Percentiles rank a stretch among this genome's conserved stretches.
Conservation (phyloP, 768 basidiomycete species). For the Trametes cinnabarina region DNA sequence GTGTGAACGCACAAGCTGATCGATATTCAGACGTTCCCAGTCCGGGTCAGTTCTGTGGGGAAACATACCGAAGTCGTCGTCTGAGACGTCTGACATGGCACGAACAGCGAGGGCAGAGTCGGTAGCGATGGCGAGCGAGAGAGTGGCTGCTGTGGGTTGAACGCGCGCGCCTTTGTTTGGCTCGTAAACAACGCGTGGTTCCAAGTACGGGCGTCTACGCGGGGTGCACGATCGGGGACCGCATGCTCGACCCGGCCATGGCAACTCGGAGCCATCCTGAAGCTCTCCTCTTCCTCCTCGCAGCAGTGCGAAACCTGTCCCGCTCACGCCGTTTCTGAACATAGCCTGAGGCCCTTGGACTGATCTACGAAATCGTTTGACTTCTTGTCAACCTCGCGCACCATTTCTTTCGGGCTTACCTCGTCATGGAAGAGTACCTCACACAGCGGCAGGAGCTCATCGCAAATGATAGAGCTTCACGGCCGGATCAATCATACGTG, state of each 20-base stretch:
- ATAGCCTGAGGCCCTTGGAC: too few relatives aligned
- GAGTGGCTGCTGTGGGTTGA: not conserved
- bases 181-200: conserved; percentile 3
- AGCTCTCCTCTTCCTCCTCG: not conserved
- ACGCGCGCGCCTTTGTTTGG: conserved; percentile 19
- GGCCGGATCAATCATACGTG: conserved; percentile 22
- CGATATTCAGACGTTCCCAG: conserved; percentile 18
- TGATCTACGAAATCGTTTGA: too few relatives aligned
- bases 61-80: conserved; percentile 27
- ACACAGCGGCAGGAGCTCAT: conserved; percentile 26
- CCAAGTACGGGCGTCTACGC: conserved; percentile 6
- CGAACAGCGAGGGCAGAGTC: not conserved
- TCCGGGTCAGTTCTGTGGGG: not conserved
- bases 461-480: conserved; percentile 26
- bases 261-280: not conserved
- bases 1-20: not conserved
- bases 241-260: not conserved
- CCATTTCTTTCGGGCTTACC: too few relatives aligned
- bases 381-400: too few relatives aligned
- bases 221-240: conserved; percentile 3
- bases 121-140: not conserved
- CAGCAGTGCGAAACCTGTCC: not conserved
- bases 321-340: too few relatives aligned
- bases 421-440: conserved; percentile 19
- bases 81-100: conserved; percentile 25